Evolutionary conservation across 768 basidiomycete genomes (phyloP), one percentile per base, ranked within the genome.

Genomic region (Rhizopogon rudus): DNA sequence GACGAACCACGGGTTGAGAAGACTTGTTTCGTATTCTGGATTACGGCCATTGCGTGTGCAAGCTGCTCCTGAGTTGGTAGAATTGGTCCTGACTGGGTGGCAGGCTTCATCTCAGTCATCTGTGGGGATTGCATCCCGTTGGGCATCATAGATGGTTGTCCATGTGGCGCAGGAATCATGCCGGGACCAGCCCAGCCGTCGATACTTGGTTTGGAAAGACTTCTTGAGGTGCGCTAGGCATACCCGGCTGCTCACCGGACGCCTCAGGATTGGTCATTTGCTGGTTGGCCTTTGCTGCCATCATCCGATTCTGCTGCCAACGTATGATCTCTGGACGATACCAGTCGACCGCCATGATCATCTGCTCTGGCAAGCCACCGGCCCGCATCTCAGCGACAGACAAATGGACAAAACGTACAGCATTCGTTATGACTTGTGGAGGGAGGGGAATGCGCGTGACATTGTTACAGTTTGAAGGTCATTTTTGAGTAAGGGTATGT

Each of bases 321-420:
- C 57, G 69, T 53, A 53, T 56, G 51, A 57, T 70, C 56, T 60
- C 58, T 5, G 61, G 1, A 40, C 87, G 81, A 60, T 86, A 65
- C 3, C 60, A 58, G 61, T 90, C 88, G 39, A 89, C 80, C 55
- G 81, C 74, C 33, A 68, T 56, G 46, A 91, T 83, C 53, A 81
- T 67, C 46, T 72, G 59, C 20, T 82, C 81, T 5, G 73, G 69
- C 7, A 87, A 66, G 13, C 76, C 75, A 40, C 73, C 76, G 13
- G 70, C 70, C 10, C 81, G 81, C 56, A 91, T 76, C 44, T 88
- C 83, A 5, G 71, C 66, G 2, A 70, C 71, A 12, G 77, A 71
- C 51, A 72, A 59, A 46, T 77, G 64, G 16, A 82, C 78, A 63
- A 77, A 82, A 16, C 67, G 65, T 43, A 84, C 60, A n/a, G 85